Conservation (phyloP, 768 basidiomycete genomes). For the Macrocybe gigantea region DNA sequence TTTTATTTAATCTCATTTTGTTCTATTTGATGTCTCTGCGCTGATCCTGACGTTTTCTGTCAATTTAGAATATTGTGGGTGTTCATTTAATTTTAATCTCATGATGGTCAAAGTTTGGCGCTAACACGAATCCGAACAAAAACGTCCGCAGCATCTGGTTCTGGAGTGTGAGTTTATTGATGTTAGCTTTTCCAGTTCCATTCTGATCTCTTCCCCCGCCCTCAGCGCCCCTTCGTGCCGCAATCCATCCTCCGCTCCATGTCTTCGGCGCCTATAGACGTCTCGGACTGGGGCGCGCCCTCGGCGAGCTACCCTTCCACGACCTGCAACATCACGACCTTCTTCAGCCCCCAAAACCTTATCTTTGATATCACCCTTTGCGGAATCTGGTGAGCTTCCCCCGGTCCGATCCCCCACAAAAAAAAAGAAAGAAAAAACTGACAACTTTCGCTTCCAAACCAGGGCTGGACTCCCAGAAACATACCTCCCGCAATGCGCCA, state of each 20-base stretch:
- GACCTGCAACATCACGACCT: conserved; percentile 33
- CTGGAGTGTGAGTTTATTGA: conserved; percentile 31
- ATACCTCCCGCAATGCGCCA: conserved; percentile 31
- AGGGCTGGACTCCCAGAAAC: conserved; percentile 40
- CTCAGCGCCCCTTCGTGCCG: conserved; percentile 31
- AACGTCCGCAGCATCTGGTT: conserved; percentile 34
- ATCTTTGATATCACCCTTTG: conserved; percentile 52
- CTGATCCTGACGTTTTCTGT: not conserved
- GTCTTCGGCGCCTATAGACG: conserved; percentile 24
- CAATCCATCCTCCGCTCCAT: conserved; percentile 23
- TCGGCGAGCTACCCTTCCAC: conserved; percentile 32
- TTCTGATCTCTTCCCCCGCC: conserved; percentile 11
- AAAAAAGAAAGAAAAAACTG: too few relatives aligned
- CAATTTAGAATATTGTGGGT: conserved; percentile 20
- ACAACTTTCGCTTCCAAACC: not conserved
- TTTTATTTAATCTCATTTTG: not conserved
- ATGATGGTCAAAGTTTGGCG: not conserved
- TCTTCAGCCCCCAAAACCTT: conserved; percentile 40
- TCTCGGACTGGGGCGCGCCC: conserved; percentile 37
- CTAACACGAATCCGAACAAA: not conserved
- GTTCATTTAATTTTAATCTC: not conserved
- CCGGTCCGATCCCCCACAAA: not conserved
- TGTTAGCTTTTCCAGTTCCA: too few relatives aligned
- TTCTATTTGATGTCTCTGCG: not conserved
- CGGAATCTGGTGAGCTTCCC: conserved; percentile 30